These are phyloP conservation scores for Helminthosporium solani DNA, from an alignment of 2,329 filamentous ascomycete genomes.

Conservation along the genomic window DNA sequence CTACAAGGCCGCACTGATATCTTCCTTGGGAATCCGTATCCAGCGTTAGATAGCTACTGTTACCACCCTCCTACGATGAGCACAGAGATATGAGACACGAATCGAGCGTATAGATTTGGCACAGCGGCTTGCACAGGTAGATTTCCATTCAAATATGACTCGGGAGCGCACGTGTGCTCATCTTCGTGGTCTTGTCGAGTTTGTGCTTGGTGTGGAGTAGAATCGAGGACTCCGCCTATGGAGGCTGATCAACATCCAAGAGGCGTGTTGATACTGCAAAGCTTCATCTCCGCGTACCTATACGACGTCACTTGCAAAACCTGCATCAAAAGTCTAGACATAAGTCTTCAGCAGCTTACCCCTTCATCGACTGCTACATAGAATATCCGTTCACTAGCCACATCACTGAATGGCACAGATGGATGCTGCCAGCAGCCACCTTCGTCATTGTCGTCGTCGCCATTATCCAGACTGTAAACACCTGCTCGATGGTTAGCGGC, in stretches of 20 bases:
- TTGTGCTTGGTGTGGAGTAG: background rate
- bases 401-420: slow-evolving; percentile 43
- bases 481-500: slow-evolving; percentile 38
- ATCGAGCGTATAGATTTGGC: slow-evolving; percentile 55
- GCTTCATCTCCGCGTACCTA: slow-evolving; percentile 47
- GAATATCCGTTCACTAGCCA: slow-evolving; percentile 52
- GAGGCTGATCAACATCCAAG: slow-evolving; percentile 26
- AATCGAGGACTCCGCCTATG: background rate
- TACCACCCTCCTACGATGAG: slow-evolving; percentile 2
- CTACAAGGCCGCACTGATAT: background rate
- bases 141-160: slow-evolving; percentile 49
- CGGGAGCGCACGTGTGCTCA: slow-evolving; percentile 25
- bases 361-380: slow-evolving; percentile 54
- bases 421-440: slow-evolving; percentile 43
- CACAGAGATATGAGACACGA: slow-evolving; percentile 31
- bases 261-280: slow-evolving; percentile 48
- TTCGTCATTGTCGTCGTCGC: slow-evolving; percentile 47
- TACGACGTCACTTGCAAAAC: slow-evolving; percentile 45
- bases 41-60: background rate
- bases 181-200: background rate
- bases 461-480: slow-evolving; percentile 45
- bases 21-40: background rate
- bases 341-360: slow-evolving; percentile 56
- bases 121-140: slow-evolving; percentile 44
- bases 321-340: slow-evolving; percentile 49